Conservation (phyloP, 78 protist species). For the Planoprotostelium fungivorum region DNA sequence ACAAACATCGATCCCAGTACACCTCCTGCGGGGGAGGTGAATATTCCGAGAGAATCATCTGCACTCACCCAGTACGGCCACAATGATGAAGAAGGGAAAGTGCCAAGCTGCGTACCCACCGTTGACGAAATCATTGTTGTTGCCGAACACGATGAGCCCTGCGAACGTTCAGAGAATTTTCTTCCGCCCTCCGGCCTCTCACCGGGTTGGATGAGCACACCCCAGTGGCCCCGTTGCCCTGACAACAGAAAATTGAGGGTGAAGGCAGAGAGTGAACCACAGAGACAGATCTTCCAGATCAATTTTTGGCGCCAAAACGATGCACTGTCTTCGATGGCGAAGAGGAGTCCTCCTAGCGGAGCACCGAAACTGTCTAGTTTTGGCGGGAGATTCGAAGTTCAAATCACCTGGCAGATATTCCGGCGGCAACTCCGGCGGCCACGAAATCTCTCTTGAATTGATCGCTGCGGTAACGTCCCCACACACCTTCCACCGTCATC, state of each 20-base stretch:
- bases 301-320: slow-evolving; percentile 45
- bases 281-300: slow-evolving; percentile 71
- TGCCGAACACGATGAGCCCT: not conserved
- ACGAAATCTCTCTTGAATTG: slow-evolving; percentile 60
- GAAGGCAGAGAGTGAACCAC: slow-evolving; percentile 39
- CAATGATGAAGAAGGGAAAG: slow-evolving; percentile 12
- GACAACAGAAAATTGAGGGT: slow-evolving; percentile 24
- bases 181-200: not conserved
- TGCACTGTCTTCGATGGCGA: slow-evolving; percentile 73
- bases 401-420: slow-evolving; percentile 83
- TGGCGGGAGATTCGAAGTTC: too few species aligned
- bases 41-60: too few species aligned
- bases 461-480: slow-evolving; percentile 51
- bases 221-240: not conserved
- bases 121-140: not conserved
- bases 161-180: not conserved
- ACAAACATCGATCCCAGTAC: slow-evolving; percentile 29
- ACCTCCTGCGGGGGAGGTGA: too few species aligned
- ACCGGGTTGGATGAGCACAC: not conserved
- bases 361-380: slow-evolving; percentile 87
- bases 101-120: not conserved
- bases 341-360: slow-evolving; percentile 82
- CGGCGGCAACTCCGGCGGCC: slow-evolving; percentile 85
- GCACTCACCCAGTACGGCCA: slow-evolving; percentile 19
- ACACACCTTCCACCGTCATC: not conserved